Conservation (phyloP, 2,329 filamentous ascomycete genomes). For the Emericellopsis atlantica region DNA sequence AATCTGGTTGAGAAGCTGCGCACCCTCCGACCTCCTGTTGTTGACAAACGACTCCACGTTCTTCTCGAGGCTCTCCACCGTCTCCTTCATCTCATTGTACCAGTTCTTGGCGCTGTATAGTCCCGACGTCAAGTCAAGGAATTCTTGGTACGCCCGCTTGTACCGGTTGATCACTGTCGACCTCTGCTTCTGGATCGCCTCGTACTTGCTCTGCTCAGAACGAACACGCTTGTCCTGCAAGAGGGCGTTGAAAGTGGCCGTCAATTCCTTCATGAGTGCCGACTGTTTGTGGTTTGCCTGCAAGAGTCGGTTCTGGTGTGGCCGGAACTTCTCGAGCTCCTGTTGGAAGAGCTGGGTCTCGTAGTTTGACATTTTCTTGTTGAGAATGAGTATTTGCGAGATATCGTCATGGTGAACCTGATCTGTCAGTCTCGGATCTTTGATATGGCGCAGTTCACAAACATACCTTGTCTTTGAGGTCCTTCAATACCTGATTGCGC, state of each 20-base stretch:
- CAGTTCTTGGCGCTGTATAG: conserved; percentile 81
- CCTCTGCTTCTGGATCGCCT: conserved; percentile 72
- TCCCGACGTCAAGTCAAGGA: conserved; percentile 77
- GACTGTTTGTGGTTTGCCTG: conserved; percentile 95
- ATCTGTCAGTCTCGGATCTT: conserved; percentile 2
- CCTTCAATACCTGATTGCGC: conserved; percentile 81
- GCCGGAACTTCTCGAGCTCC: conserved; percentile 93
- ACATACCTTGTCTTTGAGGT: conserved; percentile 89
- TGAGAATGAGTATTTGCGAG: conserved; percentile 89
- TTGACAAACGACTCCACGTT: conserved; percentile 97
- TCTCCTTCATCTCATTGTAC: conserved; percentile 93
- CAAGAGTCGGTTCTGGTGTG: conserved; percentile 80
- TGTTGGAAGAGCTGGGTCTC: conserved; percentile 88
- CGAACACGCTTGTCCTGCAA: conserved; percentile 90
- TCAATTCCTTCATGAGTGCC: conserved; percentile 88
- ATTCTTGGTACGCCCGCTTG: conserved; percentile 84
- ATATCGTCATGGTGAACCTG: conserved; percentile 95
- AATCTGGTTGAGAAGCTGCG: conserved; percentile 78
- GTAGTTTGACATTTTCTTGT: conserved; percentile 93
- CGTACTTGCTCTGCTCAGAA: conserved; percentile 91
- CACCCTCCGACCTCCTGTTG: conserved; percentile 83
- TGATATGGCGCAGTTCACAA: too few species aligned
- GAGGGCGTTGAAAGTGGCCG: conserved; percentile 71
- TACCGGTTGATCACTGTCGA: conserved; percentile 75
- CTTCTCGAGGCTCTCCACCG: conserved; percentile 80